Evolutionary conservation across 2,329 filamentous ascomycete species (phyloP), one percentile per base, ranked within the genome.

Genomic region (Rhynchosporium secalis): DNA sequence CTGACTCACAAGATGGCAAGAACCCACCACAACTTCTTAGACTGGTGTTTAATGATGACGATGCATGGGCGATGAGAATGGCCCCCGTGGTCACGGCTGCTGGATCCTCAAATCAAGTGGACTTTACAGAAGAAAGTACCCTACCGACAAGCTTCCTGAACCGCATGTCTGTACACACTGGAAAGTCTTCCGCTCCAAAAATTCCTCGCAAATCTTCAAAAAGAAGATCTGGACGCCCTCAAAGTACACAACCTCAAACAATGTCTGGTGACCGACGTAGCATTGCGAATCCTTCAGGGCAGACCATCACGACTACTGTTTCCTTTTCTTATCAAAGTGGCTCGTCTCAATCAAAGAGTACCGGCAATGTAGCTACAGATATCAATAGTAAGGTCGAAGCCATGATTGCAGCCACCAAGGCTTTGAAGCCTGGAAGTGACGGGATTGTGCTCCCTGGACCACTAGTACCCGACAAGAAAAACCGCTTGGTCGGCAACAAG

Each of bases 141-240:
- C 58, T 56, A 38, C 49, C 59, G 6, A 54, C 52, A 2, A 48
- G 13, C 38, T 41, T 52, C n/a, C 33, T 47, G 26, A 45, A 48
- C 26, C 56, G 49, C 6, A 5, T 41, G 13, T 31, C 29, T 9
- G 47, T 36, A 15, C 66, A 69, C 31, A 9, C n/a, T 20, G 59
- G 67, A 40, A 65, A 69, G 47, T 51, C 45, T 10, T 66, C 66
- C 4, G 62, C 60, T 10, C 68, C 69, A 55, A 29, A 62, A 10
- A 68, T 70, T 9, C 68, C 69, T 12, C 66, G 66, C 4, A 67
- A 60, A 56, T 70, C 68, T 15, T 70, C 68, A 2, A 71, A 68
- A 52, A 62, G 68, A 57, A 65, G 41, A 41, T 64, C 64, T 6
- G 51, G 40, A 12, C 46, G 62, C 9, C 48, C 58, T 2, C 66